phyloP scores from a whole-genome alignment of 1,284 basidiomycete species.

The Cutaneotrichosporon cavernicola region DNA sequence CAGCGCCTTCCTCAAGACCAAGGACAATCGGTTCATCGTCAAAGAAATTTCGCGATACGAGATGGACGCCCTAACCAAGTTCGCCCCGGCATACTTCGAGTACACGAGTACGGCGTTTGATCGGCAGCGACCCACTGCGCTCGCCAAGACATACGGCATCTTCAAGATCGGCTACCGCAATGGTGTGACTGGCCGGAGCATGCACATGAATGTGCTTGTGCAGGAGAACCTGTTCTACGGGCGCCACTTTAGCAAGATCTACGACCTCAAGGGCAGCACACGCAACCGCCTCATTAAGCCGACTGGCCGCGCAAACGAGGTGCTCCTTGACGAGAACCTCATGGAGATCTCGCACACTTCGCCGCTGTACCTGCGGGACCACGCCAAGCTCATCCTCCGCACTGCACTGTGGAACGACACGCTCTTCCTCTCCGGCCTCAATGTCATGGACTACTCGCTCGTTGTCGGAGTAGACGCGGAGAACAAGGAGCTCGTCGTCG shows the following conservation, averaged over 20 bases:
- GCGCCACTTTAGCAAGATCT: slow-evolving; percentile 84
- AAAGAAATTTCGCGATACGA: slow-evolving; percentile 93
- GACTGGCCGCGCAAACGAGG: slow-evolving; percentile 87
- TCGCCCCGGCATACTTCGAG: slow-evolving; percentile 96
- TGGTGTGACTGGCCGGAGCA: slow-evolving; percentile 70
- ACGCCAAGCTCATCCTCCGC: slow-evolving; percentile 87
- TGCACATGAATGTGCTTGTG: slow-evolving; percentile 91
- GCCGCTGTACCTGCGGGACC: slow-evolving; percentile 92
- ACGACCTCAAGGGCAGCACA: slow-evolving; percentile 90
- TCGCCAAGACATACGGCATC: slow-evolving; percentile 97
- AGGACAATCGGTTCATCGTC: slow-evolving; percentile 96
- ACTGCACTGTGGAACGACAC: slow-evolving; percentile 89
- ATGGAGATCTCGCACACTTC: slow-evolving; percentile 54
- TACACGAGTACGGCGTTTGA: slow-evolving; percentile 78
- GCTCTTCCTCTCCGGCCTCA: slow-evolving; percentile 84
- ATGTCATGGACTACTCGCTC: slow-evolving; percentile 99
- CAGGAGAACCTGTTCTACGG: slow-evolving; percentile 99
- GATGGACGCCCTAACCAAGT: slow-evolving; percentile 91
- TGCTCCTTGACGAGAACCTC: slow-evolving; percentile 60
- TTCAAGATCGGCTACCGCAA: slow-evolving; percentile 94
- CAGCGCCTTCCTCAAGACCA: slow-evolving; percentile 92
- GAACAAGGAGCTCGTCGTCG: slow-evolving; percentile 82
- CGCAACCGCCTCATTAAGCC: slow-evolving; percentile 87
- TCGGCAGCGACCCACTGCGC: slow-evolving; percentile 83
- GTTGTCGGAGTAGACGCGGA: slow-evolving; percentile 87